These are phyloP conservation scores for Plasmodium fragile DNA, from an alignment of 169 alveolate species.

Conservation along the genomic window DNA sequence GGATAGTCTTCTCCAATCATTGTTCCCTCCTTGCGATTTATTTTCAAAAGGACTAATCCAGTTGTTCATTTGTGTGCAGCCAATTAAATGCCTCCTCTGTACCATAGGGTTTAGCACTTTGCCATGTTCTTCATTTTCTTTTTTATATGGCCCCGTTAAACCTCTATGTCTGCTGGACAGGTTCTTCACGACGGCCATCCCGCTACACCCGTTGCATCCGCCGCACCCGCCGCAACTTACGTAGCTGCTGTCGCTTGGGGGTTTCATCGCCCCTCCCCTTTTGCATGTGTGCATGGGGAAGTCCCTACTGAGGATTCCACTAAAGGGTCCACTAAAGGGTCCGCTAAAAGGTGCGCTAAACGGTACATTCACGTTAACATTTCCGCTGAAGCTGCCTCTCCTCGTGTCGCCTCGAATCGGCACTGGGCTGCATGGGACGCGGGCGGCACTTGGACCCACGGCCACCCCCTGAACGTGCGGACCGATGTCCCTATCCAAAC, in stretches of 20 bases:
- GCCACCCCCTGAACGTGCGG: neutral
- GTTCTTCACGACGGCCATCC: constrained; percentile 9
- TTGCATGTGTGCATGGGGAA: neutral
- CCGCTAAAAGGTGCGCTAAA: neutral
- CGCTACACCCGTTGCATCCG: neutral
- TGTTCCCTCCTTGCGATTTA: neutral
- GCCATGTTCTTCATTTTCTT: constrained; percentile 7
- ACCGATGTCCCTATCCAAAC: neutral
- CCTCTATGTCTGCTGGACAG: neutral
- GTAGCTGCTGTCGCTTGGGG: neutral
- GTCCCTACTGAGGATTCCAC: neutral
- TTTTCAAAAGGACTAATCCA: neutral
- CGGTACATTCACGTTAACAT: neutral
- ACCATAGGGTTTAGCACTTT: neutral
- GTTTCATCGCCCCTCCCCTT: neutral
- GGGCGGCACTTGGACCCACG: neutral
- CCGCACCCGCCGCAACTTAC: neutral
- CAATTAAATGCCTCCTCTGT: neutral
- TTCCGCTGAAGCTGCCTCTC: neutral
- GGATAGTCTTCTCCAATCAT: neutral
- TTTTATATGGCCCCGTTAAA: constrained; percentile 15
- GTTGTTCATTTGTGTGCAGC: neutral
- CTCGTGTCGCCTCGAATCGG: neutral
- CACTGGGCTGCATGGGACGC: neutral
- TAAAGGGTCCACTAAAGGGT: too few relatives aligned